Base-by-base conservation (phyloP, 371 early-diverging fungal species). In the Circinella minor region DNA sequence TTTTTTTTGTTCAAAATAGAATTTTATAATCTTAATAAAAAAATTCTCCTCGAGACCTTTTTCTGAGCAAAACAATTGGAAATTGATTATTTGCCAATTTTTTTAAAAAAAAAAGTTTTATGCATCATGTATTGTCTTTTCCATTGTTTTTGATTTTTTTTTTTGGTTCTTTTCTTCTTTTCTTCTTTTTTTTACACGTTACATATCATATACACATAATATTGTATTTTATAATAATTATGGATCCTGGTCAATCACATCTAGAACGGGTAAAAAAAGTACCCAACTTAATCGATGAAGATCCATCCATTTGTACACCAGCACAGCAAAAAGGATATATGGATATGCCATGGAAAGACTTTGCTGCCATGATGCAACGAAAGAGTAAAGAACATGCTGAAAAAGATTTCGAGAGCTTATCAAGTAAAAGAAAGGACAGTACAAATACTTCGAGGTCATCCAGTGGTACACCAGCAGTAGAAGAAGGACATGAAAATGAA, bases 211-310 rank as follows among this genome's bases (percentile, higher is more conserved):
- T 11, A 47, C 47, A 9, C 3, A 11, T 15, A 47, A 47, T 0
- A 15, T 11, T 15, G 15, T 47, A 9, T 47, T 47, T 15, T 55
- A 65, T 27, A 11, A 36, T 11, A 27, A 47, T 59, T 54, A 83
- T 83, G 83, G 83, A 83, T 76, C 83, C 83, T 69, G 83, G 81
- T 54, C 63, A 77, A 55, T 71, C 74, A 49, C 75, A 79, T 64
- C 74, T 83, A n/a, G 77, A 79, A 65, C 74, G 76, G 43, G 71
- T 81, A 67, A 83, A 83, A 71, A 75, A 68, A 39, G 75, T 83
- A 17, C 83, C 81, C 17, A 80, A 80, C 48, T 66, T 83, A 36
- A 72, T 83, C 43, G 79, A 78, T 37, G 83, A 83, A 67, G 81
- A 83, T 59, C 83, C 83, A 34, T 68, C 77, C 17, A 76, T 76